A percentile compares a stretch with the other conserved stretches of the same genome.
Evolutionary conservation across 1,284 basidiomycete species (phyloP).

Genomic region (Vanrija pseudolonga): DNA sequence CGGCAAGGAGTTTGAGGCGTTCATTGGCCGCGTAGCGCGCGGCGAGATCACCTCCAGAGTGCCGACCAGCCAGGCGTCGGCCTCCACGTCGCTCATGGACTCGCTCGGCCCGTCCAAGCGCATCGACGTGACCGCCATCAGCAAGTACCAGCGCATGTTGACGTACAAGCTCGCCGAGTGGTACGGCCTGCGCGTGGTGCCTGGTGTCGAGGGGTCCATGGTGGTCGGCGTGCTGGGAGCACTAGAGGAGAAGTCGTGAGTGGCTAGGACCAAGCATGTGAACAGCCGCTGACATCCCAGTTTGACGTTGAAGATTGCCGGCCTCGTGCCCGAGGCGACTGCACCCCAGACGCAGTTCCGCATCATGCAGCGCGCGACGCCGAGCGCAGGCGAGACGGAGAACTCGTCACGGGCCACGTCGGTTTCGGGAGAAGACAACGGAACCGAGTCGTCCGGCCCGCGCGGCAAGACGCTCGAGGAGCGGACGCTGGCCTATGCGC

Average conservation of each 20-base stretch:
- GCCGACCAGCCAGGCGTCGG: constrained; percentile 1
- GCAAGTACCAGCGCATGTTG: constrained; percentile 45
- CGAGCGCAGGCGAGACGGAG: constrained; percentile 12
- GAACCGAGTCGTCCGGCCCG: constrained; percentile 11
- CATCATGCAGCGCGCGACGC: constrained; percentile 39
- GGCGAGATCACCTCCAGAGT: constrained; percentile 16
- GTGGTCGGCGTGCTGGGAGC: constrained; percentile 31
- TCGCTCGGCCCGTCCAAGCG: constrained; percentile 21
- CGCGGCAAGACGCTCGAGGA: constrained; percentile 40
- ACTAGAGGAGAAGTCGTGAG: constrained; percentile 33
- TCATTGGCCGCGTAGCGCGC: constrained; percentile 22
- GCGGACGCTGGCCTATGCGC: constrained; percentile 37
- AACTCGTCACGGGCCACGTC: constrained; percentile 16
- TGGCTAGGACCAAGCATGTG: background rate
- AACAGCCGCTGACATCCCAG: constrained; percentile 17
- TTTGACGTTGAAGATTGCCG: constrained; percentile 12
- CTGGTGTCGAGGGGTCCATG: constrained; percentile 22
- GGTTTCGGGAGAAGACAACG: constrained; percentile 14
- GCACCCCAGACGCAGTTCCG: constrained; percentile 29
- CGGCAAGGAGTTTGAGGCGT: constrained; percentile 41
- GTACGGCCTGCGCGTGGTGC: constrained; percentile 41
- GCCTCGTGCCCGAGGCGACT: constrained; percentile 14
- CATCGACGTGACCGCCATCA: constrained; percentile 23
- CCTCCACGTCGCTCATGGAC: constrained; percentile 13
- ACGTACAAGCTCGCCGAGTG: constrained; percentile 47